Conservation (phyloP, 1,284 basidiomycete species). For the Cutaneotrichosporon mucoides region DNA sequence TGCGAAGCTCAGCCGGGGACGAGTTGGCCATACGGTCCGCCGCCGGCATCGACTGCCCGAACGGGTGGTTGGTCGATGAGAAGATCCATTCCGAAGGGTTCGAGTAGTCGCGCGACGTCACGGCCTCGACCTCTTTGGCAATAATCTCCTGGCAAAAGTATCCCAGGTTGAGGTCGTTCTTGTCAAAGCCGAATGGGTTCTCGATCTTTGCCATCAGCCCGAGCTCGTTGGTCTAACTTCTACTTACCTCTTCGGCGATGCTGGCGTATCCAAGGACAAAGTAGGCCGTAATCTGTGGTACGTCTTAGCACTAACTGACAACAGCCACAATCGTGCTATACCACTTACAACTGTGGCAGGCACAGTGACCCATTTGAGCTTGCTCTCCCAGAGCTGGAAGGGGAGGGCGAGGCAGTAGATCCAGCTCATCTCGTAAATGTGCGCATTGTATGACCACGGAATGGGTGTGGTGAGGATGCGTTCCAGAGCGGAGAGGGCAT, state of each 20-base stretch:
- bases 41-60: conserved; percentile 15
- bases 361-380: conserved; percentile 62
- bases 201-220: conserved; percentile 25
- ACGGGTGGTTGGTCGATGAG: conserved; percentile 19
- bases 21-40: conserved; percentile 5
- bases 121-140: conserved; percentile 42
- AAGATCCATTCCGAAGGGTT: conserved; percentile 40
- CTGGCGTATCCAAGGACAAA: conserved; percentile 48
- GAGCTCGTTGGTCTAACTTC: neutral
- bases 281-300: conserved; percentile 36
- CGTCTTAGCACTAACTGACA: neutral
- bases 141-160: conserved; percentile 48
- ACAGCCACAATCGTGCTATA: no score
- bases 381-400: conserved; percentile 61
- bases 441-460: conserved; percentile 63
- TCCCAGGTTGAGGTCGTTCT: conserved; percentile 42
- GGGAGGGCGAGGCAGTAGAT: conserved; percentile 53
- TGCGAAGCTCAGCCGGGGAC: conserved; percentile 6
- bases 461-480: conserved; percentile 74
- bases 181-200: conserved; percentile 48
- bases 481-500: conserved; percentile 66
- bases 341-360: conserved; percentile 50
- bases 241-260: conserved; percentile 25
- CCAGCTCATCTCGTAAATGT: conserved; percentile 46
- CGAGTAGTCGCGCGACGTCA: conserved; percentile 36